Conservation (phyloP, 2,329 filamentous ascomycete species). For the Penicillium sp. region DNA sequence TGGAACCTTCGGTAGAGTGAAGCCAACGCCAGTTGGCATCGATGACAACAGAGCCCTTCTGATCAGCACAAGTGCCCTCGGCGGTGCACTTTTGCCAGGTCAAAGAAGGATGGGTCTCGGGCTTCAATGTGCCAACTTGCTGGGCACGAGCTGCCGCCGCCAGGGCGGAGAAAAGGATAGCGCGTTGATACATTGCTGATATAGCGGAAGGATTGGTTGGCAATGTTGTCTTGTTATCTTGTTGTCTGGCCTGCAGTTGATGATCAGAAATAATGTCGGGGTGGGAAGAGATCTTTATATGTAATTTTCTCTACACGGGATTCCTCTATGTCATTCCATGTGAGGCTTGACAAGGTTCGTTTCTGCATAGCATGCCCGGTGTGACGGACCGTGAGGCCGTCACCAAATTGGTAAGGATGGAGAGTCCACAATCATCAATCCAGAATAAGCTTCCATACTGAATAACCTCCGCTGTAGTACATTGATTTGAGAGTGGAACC, state of each 20-base stretch:
- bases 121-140: constrained; percentile 31
- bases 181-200: constrained; percentile 30
- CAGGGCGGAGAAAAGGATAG: constrained; percentile 31
- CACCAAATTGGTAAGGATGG: constrained; percentile 13
- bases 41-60: constrained; percentile 53
- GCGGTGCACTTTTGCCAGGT: constrained; percentile 54
- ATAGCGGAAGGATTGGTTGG: constrained; percentile 7
- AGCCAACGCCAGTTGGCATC: constrained; percentile 61
- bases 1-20: constrained; percentile 48
- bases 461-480: constrained; percentile 9
- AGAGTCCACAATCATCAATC: constrained; percentile 9
- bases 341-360: constrained; percentile 2
- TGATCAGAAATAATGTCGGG: constrained; percentile 8
- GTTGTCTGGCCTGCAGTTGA: constrained; percentile 29
- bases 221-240: constrained; percentile 1
- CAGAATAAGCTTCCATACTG: constrained; percentile 12
- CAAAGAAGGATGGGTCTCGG: constrained; percentile 51
- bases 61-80: constrained; percentile 52
- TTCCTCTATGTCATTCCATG: not conserved
- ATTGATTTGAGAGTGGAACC: constrained; percentile 18
- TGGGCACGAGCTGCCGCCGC: constrained; percentile 27
- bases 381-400: constrained; percentile 19
- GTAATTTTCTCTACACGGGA: not conserved
- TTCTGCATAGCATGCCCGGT: constrained; percentile 7
- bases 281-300: constrained; percentile 21